These are phyloP conservation scores for Diaporthe sp. DNA, from an alignment of 2,329 filamentous ascomycete species.

Conservation along the genomic window DNA sequence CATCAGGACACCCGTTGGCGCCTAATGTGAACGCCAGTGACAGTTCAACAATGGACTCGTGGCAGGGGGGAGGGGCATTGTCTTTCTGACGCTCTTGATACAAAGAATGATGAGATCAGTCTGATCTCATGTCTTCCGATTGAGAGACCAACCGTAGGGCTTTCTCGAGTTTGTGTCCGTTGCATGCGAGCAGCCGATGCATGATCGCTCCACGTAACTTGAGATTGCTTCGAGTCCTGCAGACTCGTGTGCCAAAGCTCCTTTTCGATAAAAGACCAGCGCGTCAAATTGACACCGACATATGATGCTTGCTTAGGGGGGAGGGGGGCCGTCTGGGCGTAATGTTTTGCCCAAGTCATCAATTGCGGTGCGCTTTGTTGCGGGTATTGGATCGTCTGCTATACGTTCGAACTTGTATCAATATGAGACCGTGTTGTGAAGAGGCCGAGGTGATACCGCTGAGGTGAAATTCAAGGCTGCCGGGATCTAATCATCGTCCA, in stretches of 20 bases:
- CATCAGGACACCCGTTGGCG: background rate
- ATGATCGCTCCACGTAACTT: background rate
- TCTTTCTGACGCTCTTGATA: background rate
- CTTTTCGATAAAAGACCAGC: background rate
- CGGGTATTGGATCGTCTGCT: background rate
- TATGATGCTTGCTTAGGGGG: background rate
- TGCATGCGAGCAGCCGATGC: background rate
- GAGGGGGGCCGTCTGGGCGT: background rate
- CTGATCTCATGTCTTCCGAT: no score
- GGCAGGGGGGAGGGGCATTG: no score
- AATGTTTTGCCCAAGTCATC: background rate
- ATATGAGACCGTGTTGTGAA: background rate
- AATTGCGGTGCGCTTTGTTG: background rate
- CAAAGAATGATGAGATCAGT: background rate
- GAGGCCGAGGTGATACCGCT: background rate
- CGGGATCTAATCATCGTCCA: constrained; percentile 77
- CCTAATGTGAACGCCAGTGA: background rate
- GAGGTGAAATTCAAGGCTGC: background rate
- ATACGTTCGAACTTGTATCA: background rate
- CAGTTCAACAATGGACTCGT: background rate
- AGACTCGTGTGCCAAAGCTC: background rate
- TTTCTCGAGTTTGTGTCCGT: background rate
- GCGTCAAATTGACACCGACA: background rate
- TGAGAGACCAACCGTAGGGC: background rate
- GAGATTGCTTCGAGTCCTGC: background rate